Evolutionary conservation across 2,329 filamentous ascomycete genomes (phyloP).

Genomic region (Capronia epimyces): DNA sequence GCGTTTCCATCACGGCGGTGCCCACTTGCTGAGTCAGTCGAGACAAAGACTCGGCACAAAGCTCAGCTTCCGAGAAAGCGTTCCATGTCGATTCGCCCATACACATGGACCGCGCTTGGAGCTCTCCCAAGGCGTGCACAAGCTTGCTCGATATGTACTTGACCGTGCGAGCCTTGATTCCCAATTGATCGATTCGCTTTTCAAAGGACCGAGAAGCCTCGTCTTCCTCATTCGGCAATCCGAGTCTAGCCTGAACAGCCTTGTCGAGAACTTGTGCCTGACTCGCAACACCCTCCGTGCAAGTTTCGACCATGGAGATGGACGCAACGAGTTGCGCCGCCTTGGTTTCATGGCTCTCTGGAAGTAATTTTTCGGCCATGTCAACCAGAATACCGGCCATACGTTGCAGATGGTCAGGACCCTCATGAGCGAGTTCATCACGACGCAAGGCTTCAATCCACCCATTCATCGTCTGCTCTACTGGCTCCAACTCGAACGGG

Average conservation of each 20-base stretch:
- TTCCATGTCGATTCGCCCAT: constrained; percentile 62
- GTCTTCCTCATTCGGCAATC: constrained; percentile 56
- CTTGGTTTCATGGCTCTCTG: constrained; percentile 61
- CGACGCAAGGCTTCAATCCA: constrained; percentile 81
- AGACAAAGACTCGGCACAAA: constrained; percentile 59
- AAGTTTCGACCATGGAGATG: constrained; percentile 68
- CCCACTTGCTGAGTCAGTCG: constrained; percentile 63
- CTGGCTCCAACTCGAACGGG: constrained; percentile 80
- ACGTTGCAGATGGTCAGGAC: constrained; percentile 71
- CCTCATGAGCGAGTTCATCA: constrained; percentile 79
- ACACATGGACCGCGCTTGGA: constrained; percentile 68
- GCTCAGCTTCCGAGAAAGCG: constrained; percentile 65
- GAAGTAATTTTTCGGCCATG: constrained; percentile 73
- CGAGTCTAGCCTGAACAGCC: constrained; percentile 62
- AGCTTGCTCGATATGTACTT: constrained; percentile 81
- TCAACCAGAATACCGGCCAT: constrained; percentile 85
- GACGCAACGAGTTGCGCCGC: constrained; percentile 76
- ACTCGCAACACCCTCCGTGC: constrained; percentile 71
- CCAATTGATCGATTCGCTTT: constrained; percentile 64
- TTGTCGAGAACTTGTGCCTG: constrained; percentile 57
- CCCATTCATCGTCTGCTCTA: constrained; percentile 79
- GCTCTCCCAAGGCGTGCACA: constrained; percentile 68
- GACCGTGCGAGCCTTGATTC: constrained; percentile 70
- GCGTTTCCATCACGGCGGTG: constrained; percentile 57
- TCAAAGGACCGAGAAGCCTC: constrained; percentile 64